phyloP scores from a whole-genome alignment of 2,329 filamentous ascomycete species.

The Xylariaceae sp. region DNA sequence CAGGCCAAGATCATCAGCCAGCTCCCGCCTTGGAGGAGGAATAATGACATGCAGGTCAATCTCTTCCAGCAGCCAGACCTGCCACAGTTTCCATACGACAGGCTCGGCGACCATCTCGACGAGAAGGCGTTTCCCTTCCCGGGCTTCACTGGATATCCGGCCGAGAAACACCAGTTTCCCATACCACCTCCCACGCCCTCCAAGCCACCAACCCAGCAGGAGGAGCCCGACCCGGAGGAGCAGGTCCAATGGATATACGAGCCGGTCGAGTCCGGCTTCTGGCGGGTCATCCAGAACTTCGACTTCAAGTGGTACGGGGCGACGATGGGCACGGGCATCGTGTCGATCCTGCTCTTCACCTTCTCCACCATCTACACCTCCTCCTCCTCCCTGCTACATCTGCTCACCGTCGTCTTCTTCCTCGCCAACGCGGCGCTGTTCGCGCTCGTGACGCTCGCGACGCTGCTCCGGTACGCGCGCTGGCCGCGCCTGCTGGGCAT shows the following conservation, averaged over 20 bases:
- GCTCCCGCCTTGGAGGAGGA: neutral
- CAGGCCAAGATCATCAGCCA: neutral
- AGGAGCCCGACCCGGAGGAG: neutral
- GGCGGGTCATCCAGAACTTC: conserved; percentile 7
- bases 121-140: neutral
- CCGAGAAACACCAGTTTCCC: neutral
- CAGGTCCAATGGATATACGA: conserved; percentile 5
- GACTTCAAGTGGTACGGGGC: conserved; percentile 43
- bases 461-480: conserved; percentile 51
- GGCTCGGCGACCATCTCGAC: neutral
- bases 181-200: neutral
- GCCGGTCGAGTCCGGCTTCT: conserved; percentile 6
- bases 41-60: conserved; percentile 1
- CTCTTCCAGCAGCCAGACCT: conserved; percentile 1
- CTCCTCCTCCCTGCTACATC: conserved; percentile 39
- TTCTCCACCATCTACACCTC: conserved; percentile 6
- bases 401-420: conserved; percentile 54
- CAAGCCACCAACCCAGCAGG: neutral
- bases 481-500: conserved; percentile 59
- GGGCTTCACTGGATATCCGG: neutral
- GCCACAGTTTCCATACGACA: conserved; percentile 2
- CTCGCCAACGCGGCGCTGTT: conserved; percentile 53
- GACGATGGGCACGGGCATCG: conserved; percentile 62
- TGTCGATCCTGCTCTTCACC: conserved; percentile 53
- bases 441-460: conserved; percentile 42